These are phyloP conservation scores for Pseudozyma tsukubaensis DNA, from an alignment of 1,284 basidiomycete species.

Conservation along the genomic window DNA sequence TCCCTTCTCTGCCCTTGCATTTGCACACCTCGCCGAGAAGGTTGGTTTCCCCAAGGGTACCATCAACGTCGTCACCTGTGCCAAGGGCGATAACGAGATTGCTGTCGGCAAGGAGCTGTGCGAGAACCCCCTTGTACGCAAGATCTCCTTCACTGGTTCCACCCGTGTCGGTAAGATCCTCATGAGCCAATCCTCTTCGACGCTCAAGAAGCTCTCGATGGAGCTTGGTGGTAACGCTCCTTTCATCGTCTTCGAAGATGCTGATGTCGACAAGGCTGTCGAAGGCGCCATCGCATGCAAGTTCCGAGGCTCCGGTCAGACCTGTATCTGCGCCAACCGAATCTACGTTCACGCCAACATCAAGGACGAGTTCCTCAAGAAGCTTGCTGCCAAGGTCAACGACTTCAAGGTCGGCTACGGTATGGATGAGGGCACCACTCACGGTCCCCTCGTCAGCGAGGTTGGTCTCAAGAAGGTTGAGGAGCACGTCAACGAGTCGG, in stretches of 20 bases:
- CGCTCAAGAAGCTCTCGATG: conserved; percentile 83
- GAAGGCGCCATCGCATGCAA: conserved; percentile 87
- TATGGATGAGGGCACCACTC: conserved; percentile 79
- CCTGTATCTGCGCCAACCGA: conserved; percentile 75
- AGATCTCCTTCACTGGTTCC: conserved; percentile 92
- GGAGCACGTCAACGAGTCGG: conserved; percentile 86
- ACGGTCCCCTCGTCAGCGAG: conserved; percentile 91
- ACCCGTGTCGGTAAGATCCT: conserved; percentile 91
- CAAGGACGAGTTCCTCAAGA: conserved; percentile 86
- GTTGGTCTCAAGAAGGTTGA: conserved; percentile 88
- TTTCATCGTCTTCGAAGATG: conserved; percentile 97
- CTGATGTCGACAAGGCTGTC: conserved; percentile 92
- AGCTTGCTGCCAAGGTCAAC: conserved; percentile 84
- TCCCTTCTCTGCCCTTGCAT: conserved; percentile 89
- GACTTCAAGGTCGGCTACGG: conserved; percentile 92
- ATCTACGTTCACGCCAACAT: conserved; percentile 75
- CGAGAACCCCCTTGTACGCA: conserved; percentile 76
- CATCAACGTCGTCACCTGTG: conserved; percentile 90
- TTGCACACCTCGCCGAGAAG: conserved; percentile 83
- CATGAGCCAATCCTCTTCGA: conserved; percentile 82
- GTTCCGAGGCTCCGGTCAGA: conserved; percentile 92
- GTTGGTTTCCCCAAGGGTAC: conserved; percentile 95
- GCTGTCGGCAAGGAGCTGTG: conserved; percentile 79
- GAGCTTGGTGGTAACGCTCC: conserved; percentile 81
- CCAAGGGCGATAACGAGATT: conserved; percentile 77